Conservation (phyloP, 768 basidiomycete species). For the Termitomyces sp. region DNA sequence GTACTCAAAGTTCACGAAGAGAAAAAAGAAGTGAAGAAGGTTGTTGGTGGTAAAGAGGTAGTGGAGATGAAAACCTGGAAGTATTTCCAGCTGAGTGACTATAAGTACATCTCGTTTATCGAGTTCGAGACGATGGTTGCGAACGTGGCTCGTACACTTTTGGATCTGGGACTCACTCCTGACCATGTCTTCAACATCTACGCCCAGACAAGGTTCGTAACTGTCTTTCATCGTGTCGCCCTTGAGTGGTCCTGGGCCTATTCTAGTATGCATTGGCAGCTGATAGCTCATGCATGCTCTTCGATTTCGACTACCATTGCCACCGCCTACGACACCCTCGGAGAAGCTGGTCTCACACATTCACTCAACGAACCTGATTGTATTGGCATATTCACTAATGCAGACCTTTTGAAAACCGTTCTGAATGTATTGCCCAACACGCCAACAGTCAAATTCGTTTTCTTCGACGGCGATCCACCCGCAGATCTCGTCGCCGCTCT, state of each 20-base stretch:
- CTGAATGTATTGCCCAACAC: constrained; percentile 68
- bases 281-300: constrained; percentile 78
- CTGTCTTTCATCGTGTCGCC: constrained; percentile 5
- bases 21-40: constrained; percentile 84
- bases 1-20: constrained; percentile 70
- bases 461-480: constrained; percentile 77
- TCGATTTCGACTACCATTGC: constrained; percentile 78
- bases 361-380: constrained; percentile 83
- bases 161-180: constrained; percentile 65
- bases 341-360: constrained; percentile 81
- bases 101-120: constrained; percentile 73
- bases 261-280: constrained; percentile 77
- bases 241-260: not conserved
- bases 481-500: constrained; percentile 56
- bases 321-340: constrained; percentile 95
- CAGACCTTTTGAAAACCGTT: constrained; percentile 79
- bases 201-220: constrained; percentile 69
- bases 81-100: constrained; percentile 88
- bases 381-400: constrained; percentile 85
- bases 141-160: constrained; percentile 64
- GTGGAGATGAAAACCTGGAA: constrained; percentile 93
- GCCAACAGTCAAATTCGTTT: constrained; percentile 69
- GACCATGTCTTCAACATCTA: constrained; percentile 89
- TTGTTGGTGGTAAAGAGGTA: constrained; percentile 73
- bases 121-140: constrained; percentile 62